phyloP scores from a whole-genome alignment of 306 rosid genomes.

The Dryas drummondii region DNA sequence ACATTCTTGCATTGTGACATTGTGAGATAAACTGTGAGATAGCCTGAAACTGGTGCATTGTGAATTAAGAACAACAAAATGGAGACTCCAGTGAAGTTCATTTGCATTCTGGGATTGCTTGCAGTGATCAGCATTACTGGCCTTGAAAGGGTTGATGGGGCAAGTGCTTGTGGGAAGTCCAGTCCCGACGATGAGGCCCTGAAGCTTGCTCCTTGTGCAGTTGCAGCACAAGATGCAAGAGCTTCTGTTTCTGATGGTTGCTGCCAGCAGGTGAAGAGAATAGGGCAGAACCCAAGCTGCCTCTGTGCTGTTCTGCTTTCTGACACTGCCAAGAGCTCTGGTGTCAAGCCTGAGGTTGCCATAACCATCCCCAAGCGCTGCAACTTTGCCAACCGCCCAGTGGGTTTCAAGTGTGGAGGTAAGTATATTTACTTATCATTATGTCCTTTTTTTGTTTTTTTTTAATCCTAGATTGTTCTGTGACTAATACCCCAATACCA shows the following conservation, averaged over 20 bases:
- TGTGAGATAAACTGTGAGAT: background rate
- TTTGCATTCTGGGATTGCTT: conserved; percentile 40
- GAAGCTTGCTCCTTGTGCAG: conserved; percentile 58
- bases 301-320: conserved; percentile 64
- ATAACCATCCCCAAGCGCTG: conserved; percentile 68
- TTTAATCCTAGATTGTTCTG: background rate
- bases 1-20: background rate
- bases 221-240: conserved; percentile 49
- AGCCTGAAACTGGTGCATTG: background rate
- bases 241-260: conserved; percentile 50
- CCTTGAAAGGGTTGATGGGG: conserved; percentile 35
- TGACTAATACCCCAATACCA: background rate
- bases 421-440: conserved; percentile 7
- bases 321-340: conserved; percentile 42
- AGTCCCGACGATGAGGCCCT: conserved; percentile 58
- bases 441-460: background rate
- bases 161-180: conserved; percentile 55
- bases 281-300: conserved; percentile 51
- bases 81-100: conserved; percentile 38
- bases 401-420: conserved; percentile 72
- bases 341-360: conserved; percentile 43
- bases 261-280: conserved; percentile 42
- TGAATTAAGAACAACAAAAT: conserved; percentile 8
- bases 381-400: conserved; percentile 57
- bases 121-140: conserved; percentile 26